A percentile compares a stretch with the other conserved stretches of the same genome.
These are phyloP conservation scores for Neostapfia colusana DNA, from an alignment of 176 grass and related monocot genomes.

Conservation along the genomic window DNA sequence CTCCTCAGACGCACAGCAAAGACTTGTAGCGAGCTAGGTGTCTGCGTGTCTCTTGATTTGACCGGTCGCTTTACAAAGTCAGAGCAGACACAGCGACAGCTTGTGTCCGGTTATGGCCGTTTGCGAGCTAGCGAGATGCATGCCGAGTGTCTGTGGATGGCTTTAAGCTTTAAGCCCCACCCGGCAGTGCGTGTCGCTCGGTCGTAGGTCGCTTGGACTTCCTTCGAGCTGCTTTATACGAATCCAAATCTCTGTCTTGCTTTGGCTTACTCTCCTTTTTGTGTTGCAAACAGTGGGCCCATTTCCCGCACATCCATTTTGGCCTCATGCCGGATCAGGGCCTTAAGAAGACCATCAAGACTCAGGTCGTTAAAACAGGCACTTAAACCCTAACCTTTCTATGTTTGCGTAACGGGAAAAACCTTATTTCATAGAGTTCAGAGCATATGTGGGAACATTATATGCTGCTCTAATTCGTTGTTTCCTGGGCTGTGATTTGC, in stretches of 20 bases:
- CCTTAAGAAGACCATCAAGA: constrained; percentile 74
- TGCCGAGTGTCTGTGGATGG: constrained; percentile 30
- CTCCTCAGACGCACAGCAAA: neutral
- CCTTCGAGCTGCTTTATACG: constrained; percentile 22
- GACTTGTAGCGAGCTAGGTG: constrained; percentile 28
- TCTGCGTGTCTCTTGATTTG: constrained; percentile 52
- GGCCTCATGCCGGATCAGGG: constrained; percentile 96
- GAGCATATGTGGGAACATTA: neutral
- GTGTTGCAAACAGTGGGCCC: constrained; percentile 72
- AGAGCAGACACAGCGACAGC: constrained; percentile 40
- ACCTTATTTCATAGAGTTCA: constrained; percentile 15
- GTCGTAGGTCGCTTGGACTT: constrained; percentile 25
- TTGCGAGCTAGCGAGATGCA: constrained; percentile 41
- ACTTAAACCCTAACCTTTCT: neutral
- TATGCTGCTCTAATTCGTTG: neutral
- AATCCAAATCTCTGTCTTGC: constrained; percentile 19
- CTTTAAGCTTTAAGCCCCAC: constrained; percentile 40
- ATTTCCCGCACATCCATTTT: constrained; percentile 99
- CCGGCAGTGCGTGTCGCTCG: constrained; percentile 22
- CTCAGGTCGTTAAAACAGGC: constrained; percentile 60
- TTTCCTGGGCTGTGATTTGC: constrained; percentile 33
- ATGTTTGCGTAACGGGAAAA: constrained; percentile 28
- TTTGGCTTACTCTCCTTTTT: constrained; percentile 32
- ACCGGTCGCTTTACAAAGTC: constrained; percentile 52
- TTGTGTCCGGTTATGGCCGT: constrained; percentile 33